These are phyloP conservation scores for Torulaspora quercuum DNA, from an alignment of 805 yeast genomes.

Conservation along the genomic window DNA sequence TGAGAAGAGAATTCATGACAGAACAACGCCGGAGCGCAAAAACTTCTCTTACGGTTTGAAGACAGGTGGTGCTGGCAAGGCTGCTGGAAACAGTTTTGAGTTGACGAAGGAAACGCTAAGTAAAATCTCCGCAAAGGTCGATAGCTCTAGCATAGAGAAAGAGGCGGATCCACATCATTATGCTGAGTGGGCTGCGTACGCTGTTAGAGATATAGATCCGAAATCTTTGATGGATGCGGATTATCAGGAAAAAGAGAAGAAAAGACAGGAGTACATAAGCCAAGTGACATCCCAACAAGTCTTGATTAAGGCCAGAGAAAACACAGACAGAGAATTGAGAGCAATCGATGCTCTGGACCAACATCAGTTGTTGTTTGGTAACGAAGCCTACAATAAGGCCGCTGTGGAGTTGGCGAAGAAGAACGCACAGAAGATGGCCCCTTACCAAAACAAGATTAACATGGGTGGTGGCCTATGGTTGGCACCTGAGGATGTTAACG, in stretches of 20 bases:
- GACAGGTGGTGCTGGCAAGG: conserved; percentile 25
- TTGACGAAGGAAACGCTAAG: conserved; percentile 24
- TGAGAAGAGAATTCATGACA: conserved; percentile 25
- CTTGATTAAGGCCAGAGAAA: conserved; percentile 49
- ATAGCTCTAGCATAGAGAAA: conserved; percentile 54
- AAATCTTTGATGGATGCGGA: conserved; percentile 39
- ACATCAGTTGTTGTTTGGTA: conserved; percentile 28
- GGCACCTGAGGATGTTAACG: conserved; percentile 70
- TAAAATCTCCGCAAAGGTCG: conserved; percentile 15
- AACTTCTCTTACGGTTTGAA: conserved; percentile 24
- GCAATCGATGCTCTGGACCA: conserved; percentile 42
- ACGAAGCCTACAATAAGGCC: conserved; percentile 59
- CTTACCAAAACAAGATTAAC: conserved; percentile 54
- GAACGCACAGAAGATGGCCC: conserved; percentile 55
- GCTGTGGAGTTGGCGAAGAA: conserved; percentile 78
- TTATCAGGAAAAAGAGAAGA: conserved; percentile 42
- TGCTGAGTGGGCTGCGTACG: conserved; percentile 43
- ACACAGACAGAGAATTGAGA: conserved; percentile 44
- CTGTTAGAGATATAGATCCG: conserved; percentile 40
- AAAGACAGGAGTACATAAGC: conserved; percentile 30
- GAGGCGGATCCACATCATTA: conserved; percentile 49
- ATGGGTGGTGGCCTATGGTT: conserved; percentile 87
- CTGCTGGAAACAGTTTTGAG: conserved; percentile 23
- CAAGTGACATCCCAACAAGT: conserved; percentile 39
- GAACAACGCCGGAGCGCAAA: conserved; percentile 19